Conservation (phyloP, 208 protist species). For the Tritrichomonas foetus region DNA sequence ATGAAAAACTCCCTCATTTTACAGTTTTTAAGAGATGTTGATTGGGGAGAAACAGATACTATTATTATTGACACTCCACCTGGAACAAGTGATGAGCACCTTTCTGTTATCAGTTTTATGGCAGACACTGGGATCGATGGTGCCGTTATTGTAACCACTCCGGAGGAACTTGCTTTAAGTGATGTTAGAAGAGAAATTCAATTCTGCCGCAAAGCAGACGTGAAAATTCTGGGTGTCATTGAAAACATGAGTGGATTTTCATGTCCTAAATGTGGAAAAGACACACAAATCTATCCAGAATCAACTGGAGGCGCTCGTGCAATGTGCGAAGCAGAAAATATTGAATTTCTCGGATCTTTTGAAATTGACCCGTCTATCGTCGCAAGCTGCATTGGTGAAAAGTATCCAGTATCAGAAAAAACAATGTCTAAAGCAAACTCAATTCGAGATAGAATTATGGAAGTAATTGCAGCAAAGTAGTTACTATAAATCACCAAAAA, state of each 20-base stretch:
- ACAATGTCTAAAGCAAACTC: background rate
- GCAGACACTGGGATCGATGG: constrained; percentile 67
- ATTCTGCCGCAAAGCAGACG: constrained; percentile 86
- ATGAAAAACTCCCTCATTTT: constrained; percentile 91
- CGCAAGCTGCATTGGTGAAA: background rate
- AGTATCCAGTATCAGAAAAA: too few relatives aligned
- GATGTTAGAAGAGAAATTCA: constrained; percentile 96
- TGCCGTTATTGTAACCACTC: constrained; percentile 89
- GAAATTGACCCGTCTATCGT: constrained; percentile 40
- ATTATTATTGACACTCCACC: constrained; percentile 99
- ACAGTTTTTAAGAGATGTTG: constrained; percentile 93
- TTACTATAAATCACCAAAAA: too few relatives aligned
- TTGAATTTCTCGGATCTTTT: constrained; percentile 3
- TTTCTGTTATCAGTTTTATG: constrained; percentile 83
- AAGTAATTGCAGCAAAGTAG: too few relatives aligned
- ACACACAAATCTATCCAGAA: constrained; percentile 6
- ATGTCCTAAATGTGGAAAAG: constrained; percentile 32
- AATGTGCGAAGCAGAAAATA: constrained; percentile 37
- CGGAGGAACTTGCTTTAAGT: constrained; percentile 84
- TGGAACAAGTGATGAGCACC: constrained; percentile 98
- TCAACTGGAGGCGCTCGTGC: background rate
- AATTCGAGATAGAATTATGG: background rate
- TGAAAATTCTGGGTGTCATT: constrained; percentile 91
- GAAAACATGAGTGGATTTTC: constrained; percentile 90
- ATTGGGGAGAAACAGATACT: constrained; percentile 92